Evolutionary conservation across 2,329 filamentous ascomycete genomes (phyloP).

Genomic region (Xylaria digitata): DNA sequence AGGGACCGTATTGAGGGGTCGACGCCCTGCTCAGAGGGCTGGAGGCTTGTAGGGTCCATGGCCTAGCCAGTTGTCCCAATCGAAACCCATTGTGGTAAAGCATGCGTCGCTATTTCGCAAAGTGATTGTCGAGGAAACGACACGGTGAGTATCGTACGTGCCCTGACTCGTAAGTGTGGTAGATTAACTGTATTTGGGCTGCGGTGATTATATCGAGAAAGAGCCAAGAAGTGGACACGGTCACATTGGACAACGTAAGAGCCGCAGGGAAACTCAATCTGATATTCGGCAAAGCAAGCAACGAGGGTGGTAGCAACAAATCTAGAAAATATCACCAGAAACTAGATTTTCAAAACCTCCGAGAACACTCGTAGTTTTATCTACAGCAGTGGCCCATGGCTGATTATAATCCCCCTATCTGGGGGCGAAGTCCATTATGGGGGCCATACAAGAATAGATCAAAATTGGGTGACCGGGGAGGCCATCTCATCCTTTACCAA

Average conservation of each 20-base stretch:
- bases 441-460: slow-evolving; percentile 25
- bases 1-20: slow-evolving; percentile 12
- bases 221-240: neutral
- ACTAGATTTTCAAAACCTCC: neutral
- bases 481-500: neutral
- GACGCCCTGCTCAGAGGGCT: neutral
- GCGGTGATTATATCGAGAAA: neutral
- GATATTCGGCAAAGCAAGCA: neutral
- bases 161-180: neutral
- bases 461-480: neutral
- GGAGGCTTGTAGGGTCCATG: neutral
- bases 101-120: neutral
- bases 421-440: neutral
- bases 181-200: neutral
- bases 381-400: neutral
- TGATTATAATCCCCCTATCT: slow-evolving; percentile 11
- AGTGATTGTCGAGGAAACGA: neutral
- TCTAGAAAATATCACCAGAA: slow-evolving; percentile 2
- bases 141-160: neutral
- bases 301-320: neutral
- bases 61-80: neutral
- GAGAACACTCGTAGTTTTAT: slow-evolving; percentile 1
- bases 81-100: neutral
- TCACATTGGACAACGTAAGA: neutral
- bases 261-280: neutral